Conservation (phyloP, 805 yeast species). For the Pichia cephalocereana region DNA sequence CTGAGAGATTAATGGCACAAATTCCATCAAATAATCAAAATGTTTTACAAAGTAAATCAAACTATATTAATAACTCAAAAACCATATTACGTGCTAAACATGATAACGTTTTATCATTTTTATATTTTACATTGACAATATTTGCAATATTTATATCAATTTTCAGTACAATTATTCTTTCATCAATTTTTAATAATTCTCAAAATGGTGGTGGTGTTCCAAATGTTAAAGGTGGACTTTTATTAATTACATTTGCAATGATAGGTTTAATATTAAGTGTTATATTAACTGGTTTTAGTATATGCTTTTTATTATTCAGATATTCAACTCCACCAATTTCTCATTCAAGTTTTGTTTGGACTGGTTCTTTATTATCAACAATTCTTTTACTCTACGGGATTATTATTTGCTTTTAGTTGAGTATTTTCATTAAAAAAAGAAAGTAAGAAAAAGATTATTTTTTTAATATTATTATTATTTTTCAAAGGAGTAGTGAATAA, state of each 20-base stretch:
- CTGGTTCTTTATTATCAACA: slow-evolving; percentile 30
- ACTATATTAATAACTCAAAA: background rate
- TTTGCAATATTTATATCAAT: slow-evolving; percentile 34
- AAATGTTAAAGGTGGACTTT: slow-evolving; percentile 13
- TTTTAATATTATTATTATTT: too few relatives aligned
- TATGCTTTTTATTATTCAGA: slow-evolving; percentile 37
- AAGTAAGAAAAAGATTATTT: too few relatives aligned
- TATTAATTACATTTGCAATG: slow-evolving; percentile 30
- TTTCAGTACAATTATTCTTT: slow-evolving; percentile 31
- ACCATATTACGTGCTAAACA: slow-evolving; percentile 19
- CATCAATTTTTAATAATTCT: slow-evolving; percentile 13
- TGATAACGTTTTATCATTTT: slow-evolving; percentile 34
- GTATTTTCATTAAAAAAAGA: too few relatives aligned
- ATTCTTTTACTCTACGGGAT: slow-evolving; percentile 35
- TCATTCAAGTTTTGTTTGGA: slow-evolving; percentile 37
- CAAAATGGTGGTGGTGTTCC: slow-evolving; percentile 4
- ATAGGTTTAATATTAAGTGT: slow-evolving; percentile 30
- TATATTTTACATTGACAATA: slow-evolving; percentile 33
- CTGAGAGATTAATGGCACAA: background rate
- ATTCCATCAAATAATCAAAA: background rate
- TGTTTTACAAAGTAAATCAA: background rate
- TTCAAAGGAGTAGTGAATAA: too few relatives aligned
- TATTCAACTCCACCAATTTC: slow-evolving; percentile 28
- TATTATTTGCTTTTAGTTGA: slow-evolving; percentile 13
- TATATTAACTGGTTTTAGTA: slow-evolving; percentile 32